Evolutionary conservation across 495 filamentous ascomycete species (phyloP), one percentile per base, ranked within the genome.

Genomic region (Hyaloscypha hepaticicola): DNA sequence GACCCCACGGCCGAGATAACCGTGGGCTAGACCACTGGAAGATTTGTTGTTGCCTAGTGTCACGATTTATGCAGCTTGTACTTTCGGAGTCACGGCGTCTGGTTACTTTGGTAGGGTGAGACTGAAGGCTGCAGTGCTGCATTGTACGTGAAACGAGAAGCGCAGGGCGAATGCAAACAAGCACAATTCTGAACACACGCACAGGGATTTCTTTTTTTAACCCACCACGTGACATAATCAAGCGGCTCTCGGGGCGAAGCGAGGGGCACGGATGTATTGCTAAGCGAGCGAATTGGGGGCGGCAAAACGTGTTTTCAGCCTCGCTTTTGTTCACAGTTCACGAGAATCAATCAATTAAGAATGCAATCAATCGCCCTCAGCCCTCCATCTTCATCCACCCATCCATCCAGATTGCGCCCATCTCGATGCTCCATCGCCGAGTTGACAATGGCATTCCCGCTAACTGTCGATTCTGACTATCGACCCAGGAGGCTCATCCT

Each of bases 1-100:
- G 85, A 88, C 67, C 79, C 77, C 71, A 77, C 73, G 3, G 85
- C 84, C 0, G 82, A 82, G 71, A 79, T 83, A 64, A 77, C 75
- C 0, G 75, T 75, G 29, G 78, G 73, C 8, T 77, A 38, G 25
- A 25, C 41, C 27, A 12, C 27, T 19, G 31, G n/a, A 1, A 8
- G 8, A 19, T 29, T 24, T 57, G 26, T 27, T 34, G 28, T 24
- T 33, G 51, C 19, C 8, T 1, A 31, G 5, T 26, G 48, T 53
- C 29, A 49, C 38, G 56, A 38, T 29, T 28, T 41, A 61, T 51
- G 55, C 27, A 56, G 1, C 3, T 22, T 41, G n/a, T 58, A 29
- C 33, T 41, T 22, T 29, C 53, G 50, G n/a, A 25, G 50, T 26
- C 50, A 21, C 8, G 50, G 50, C 27, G 29, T 58, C 21, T 45